Conservation (phyloP, 495 filamentous ascomycete genomes). For the Amorphotheca resinae region DNA sequence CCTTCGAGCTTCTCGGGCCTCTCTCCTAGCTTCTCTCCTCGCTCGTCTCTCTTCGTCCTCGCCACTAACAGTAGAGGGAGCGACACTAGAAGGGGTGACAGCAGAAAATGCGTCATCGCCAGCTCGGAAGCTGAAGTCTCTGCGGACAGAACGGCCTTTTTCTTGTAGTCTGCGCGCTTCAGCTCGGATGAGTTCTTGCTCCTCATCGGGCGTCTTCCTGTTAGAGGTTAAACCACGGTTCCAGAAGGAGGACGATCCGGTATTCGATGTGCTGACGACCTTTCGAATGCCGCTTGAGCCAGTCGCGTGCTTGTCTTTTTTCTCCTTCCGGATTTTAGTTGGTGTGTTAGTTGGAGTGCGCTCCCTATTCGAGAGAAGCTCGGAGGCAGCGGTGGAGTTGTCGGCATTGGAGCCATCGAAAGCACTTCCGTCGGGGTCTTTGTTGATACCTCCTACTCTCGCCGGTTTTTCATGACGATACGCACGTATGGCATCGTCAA, state of each 20-base stretch:
- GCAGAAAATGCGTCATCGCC: conserved; percentile 25
- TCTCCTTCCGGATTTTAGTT: conserved; percentile 21
- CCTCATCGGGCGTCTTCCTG: not conserved
- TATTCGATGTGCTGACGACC: conserved; percentile 37
- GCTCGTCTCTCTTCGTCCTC: conserved; percentile 29
- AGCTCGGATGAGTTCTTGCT: conserved; percentile 34
- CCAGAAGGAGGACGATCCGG: conserved; percentile 16
- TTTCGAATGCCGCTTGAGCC: conserved; percentile 34
- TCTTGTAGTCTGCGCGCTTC: conserved; percentile 35
- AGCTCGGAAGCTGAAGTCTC: conserved; percentile 38
- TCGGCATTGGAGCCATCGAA: conserved; percentile 49
- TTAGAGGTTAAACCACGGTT: not conserved
- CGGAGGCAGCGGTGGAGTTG: conserved; percentile 15
- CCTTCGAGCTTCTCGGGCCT: conserved; percentile 35
- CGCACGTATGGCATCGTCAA: conserved; percentile 49
- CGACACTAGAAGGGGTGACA: too few relatives aligned
- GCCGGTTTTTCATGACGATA: conserved; percentile 80
- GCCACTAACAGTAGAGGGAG: conserved; percentile 23
- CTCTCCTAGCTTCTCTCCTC: conserved; percentile 25
- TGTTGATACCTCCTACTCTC: conserved; percentile 75
- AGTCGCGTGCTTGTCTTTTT: conserved; percentile 16
- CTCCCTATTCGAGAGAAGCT: conserved; percentile 32
- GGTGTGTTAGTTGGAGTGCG: conserved; percentile 41
- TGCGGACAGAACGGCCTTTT: conserved; percentile 26
- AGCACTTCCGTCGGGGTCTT: conserved; percentile 57